Base-by-base conservation (phyloP, 306 rosid species). In the Ammopiptanthus mongolicus region DNA sequence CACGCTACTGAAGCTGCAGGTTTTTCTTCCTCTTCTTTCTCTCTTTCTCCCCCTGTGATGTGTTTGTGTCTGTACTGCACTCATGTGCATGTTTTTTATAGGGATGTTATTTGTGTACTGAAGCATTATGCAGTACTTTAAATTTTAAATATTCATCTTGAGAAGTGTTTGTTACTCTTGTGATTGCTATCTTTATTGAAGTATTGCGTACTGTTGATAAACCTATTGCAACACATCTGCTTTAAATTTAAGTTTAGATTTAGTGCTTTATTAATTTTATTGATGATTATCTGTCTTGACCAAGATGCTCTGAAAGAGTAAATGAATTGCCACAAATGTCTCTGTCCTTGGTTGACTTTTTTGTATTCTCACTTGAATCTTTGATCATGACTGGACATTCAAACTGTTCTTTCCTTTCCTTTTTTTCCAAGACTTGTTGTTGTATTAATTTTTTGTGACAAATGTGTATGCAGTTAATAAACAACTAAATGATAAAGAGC, bases 1-100 rank as follows among this genome's bases (percentile, higher is more conserved):
- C 98, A 96, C 85, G 86, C 98, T 17, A 90, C 97, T 41, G 96
- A 92, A 88, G 90, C 89, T 73, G 89, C 93, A 58, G 96, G 99
- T 96, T 78, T 13, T 50, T 56, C 67, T 68, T 8, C 76, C 31
- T 65, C 69, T 55, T 46, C 64, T 71, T 44, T 69, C 50, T 51
- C 5, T 15, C 52, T 69, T 44, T 61, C 61, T 36, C 58, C 5
- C 50, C 29, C 17, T 65, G 15, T 65, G n/a, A n/a, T 65, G 31
- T 73, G 13, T 41, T 6, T 67, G 25, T 36, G 25, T 14, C 2
- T 28, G 70, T 19, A n/a, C 46, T 51, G 58, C 21, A 11, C 41
- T 61, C 52, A 28, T 61, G 23, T 15, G 15, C 67, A 14, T 61
- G 46, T 69, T 61, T 47, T 33, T n/a, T 12, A 23, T 33, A 22